These are phyloP conservation scores for Elongisporangium anandrum DNA, from an alignment of 352 stramenopile genomes.

Conservation along the genomic window DNA sequence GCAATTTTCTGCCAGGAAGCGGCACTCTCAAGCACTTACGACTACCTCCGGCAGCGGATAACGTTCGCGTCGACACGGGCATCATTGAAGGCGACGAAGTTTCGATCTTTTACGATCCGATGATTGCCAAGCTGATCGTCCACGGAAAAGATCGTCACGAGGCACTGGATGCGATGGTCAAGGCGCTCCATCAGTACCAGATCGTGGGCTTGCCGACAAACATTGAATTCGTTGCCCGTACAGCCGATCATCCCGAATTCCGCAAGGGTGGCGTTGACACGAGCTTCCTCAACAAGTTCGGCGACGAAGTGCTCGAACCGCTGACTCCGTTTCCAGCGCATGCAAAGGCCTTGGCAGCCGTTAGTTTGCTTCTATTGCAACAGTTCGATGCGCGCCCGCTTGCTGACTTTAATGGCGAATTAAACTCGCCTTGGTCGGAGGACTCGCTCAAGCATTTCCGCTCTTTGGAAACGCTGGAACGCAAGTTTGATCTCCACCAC, in stretches of 20 bases:
- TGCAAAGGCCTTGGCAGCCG: slow-evolving; percentile 65
- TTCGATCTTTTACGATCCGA: slow-evolving; percentile 93
- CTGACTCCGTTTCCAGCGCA: slow-evolving; percentile 47
- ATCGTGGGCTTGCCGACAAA: slow-evolving; percentile 92
- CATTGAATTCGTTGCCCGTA: slow-evolving; percentile 92
- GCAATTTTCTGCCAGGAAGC: slow-evolving; percentile 90
- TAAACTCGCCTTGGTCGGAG: slow-evolving; percentile 57
- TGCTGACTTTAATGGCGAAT: slow-evolving; percentile 32
- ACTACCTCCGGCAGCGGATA: slow-evolving; percentile 60
- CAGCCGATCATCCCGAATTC: slow-evolving; percentile 86
- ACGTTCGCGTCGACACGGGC: slow-evolving; percentile 88
- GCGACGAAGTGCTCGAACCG: slow-evolving; percentile 73
- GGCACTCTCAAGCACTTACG: slow-evolving; percentile 80
- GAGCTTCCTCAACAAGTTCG: slow-evolving; percentile 92
- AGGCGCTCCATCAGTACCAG: slow-evolving; percentile 89
- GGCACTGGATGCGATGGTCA: slow-evolving; percentile 81
- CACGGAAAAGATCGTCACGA: slow-evolving; percentile 81
- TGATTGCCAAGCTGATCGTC: slow-evolving; percentile 94
- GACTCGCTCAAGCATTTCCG: slow-evolving; percentile 53
- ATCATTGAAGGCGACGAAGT: slow-evolving; percentile 88
- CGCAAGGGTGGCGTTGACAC: slow-evolving; percentile 88
- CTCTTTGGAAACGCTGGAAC: slow-evolving; percentile 48
- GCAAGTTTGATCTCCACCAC: slow-evolving; percentile 45
- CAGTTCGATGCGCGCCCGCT: slow-evolving; percentile 29
- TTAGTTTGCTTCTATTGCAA: slow-evolving; percentile 72